A percentile compares a stretch with the other conserved stretches of the same genome.
These are phyloP conservation scores for Colletotrichum sp. DNA, from an alignment of 2,329 filamentous ascomycete genomes.

Conservation along the genomic window DNA sequence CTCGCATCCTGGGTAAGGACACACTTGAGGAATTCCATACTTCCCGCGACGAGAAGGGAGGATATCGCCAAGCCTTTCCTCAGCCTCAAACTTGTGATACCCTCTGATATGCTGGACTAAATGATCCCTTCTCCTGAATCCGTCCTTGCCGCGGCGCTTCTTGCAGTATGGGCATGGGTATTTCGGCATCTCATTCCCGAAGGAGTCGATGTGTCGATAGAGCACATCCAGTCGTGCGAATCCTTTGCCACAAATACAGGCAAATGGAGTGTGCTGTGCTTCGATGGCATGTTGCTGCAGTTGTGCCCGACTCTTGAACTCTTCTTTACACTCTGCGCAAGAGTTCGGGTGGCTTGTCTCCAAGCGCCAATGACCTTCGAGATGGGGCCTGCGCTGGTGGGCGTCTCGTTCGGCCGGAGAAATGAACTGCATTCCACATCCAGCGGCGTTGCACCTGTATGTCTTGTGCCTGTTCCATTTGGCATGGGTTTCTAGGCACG, in stretches of 20 bases:
- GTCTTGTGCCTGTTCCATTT: neutral
- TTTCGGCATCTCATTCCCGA: conserved; percentile 12
- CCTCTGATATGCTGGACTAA: conserved; percentile 37
- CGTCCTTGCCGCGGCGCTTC: conserved; percentile 31
- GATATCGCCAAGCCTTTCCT: neutral
- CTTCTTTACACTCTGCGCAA: neutral
- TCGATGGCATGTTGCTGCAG: conserved; percentile 5
- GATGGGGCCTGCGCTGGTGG: neutral
- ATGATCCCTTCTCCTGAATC: conserved; percentile 41
- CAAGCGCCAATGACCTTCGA: neutral
- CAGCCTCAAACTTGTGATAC: conserved; percentile 36
- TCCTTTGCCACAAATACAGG: conserved; percentile 25
- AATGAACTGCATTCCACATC: neutral
- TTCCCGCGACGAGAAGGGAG: neutral
- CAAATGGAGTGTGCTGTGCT: conserved; percentile 20
- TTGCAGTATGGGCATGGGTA: conserved; percentile 36
- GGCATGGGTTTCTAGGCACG: neutral
- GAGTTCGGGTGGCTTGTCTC: neutral
- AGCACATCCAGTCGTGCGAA: conserved; percentile 32
- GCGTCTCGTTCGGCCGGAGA: neutral
- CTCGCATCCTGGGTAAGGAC: conserved; percentile 25
- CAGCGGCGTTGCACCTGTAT: neutral
- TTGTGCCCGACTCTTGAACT: neutral
- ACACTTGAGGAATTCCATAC: conserved; percentile 3
- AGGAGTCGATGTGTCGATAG: conserved; percentile 25